Evolutionary conservation across 2,329 filamentous ascomycete genomes (phyloP), one percentile per base, ranked within the genome.

Genomic region (Drechslerella dactyloides): DNA sequence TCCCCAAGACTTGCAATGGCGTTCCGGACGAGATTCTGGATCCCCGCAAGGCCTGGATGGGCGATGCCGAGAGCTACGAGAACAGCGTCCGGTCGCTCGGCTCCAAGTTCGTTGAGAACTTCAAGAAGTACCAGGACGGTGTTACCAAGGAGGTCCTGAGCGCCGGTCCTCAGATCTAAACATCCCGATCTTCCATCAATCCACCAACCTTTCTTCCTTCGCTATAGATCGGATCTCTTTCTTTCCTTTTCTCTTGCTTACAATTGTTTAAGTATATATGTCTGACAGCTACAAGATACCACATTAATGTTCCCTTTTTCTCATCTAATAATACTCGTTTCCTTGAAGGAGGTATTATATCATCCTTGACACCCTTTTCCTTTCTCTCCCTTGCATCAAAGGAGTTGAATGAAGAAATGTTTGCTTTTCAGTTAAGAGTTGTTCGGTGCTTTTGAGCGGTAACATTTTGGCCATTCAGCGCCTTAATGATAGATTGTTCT

Each of bases 11-110:
- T 55, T 97, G 93, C 86, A 87, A 90, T 75, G 89, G 88, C 79
- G 94, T 99, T 7, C 94, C 94, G 57, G 84, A 86, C 72, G 93
- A 97, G 83, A 85, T 99, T 40, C 87, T 99, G 79, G 97, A 99
- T 87, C 94, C 94, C 75, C 88, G 89, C 82, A 93, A 89, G 81
- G 90, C 90, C 77, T 99, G 94, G 94, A 96, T 89, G 44, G 88
- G 88, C 42, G 89, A 64, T 48, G 83, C 85, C 57, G 87, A 91
- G 15, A 89, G 89, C 82, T 97, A 97, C 86, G 85, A 88, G 78
- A 84, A 84, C 58, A 93, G 97, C 81, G 93, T 97, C 50, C 89
- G 85, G 81, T 97, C 97, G 85, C 88, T 99, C 37, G 94, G 89
- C 77, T 84, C 82, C 74, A 86, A 97, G 74, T 99, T 99, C 85